These are phyloP conservation scores for Fagopyrum homotropicum DNA, from an alignment of 148 eudicot species.

Conservation along the genomic window DNA sequence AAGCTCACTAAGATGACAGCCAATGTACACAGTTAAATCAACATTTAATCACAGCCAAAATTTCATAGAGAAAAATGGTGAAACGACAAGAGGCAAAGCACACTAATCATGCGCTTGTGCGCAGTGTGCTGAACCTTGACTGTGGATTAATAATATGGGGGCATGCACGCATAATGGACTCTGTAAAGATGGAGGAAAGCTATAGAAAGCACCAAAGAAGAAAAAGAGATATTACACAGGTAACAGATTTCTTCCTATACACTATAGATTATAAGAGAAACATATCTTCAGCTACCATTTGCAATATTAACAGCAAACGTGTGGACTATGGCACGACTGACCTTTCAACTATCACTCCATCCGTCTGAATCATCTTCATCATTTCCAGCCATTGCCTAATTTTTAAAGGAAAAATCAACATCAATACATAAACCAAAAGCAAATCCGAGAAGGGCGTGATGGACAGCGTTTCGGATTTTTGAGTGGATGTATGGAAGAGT, in stretches of 20 bases:
- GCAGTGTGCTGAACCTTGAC: slow-evolving; percentile 11
- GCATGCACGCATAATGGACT: slow-evolving; percentile 6
- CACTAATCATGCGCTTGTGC: slow-evolving; percentile 18
- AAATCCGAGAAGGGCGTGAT: neutral
- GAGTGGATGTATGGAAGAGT: neutral
- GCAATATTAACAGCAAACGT: slow-evolving; percentile 14
- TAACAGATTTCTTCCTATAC: slow-evolving; percentile 1
- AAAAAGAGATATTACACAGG: slow-evolving; percentile 11
- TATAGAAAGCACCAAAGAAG: slow-evolving; percentile 4
- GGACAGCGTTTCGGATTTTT: neutral
- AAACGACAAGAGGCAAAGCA: neutral
- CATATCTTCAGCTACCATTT: neutral
- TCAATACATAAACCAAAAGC: slow-evolving; percentile 7
- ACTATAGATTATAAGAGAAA: slow-evolving; percentile 7
- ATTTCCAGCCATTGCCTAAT: slow-evolving; percentile 88
- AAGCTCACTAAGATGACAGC: neutral
- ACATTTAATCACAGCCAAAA: slow-evolving; percentile 11
- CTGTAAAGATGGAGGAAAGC: slow-evolving; percentile 9
- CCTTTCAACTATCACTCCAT: slow-evolving; percentile 75
- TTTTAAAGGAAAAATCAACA: neutral
- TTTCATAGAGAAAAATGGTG: slow-evolving; percentile 12
- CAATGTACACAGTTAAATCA: slow-evolving; percentile 5
- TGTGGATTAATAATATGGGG: slow-evolving; percentile 9
- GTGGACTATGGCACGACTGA: slow-evolving; percentile 12
- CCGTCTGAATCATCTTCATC: slow-evolving; percentile 87